Conservation (phyloP, 495 filamentous ascomycete species). For the Bombardia bombarda region DNA sequence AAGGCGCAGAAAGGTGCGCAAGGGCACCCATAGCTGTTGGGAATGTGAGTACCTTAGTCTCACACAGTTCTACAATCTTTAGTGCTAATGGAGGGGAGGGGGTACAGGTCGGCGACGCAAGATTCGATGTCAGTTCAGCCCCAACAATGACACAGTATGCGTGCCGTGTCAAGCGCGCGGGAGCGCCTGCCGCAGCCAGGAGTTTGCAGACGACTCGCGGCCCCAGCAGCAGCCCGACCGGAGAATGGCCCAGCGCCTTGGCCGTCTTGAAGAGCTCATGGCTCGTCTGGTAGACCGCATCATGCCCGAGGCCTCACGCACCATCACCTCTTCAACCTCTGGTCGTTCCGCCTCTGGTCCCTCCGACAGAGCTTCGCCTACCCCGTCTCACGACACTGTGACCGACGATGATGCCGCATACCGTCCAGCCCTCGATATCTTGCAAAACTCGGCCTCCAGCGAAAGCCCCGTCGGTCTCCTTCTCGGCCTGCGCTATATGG, state of each 20-base stretch:
- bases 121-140: constrained; percentile 35
- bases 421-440: constrained; percentile 7
- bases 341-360: background rate
- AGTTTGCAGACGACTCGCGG: constrained; percentile 34
- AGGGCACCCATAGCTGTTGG: constrained; percentile 49
- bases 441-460: constrained; percentile 6
- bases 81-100: too few species aligned
- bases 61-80: background rate
- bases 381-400: constrained; percentile 8
- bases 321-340: background rate
- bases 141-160: constrained; percentile 30
- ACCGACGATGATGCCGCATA: constrained; percentile 1
- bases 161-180: constrained; percentile 39
- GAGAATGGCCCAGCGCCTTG: constrained; percentile 36
- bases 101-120: constrained; percentile 39
- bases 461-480: constrained; percentile 16
- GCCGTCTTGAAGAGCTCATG: constrained; percentile 37
- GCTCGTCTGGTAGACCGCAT: constrained; percentile 37
- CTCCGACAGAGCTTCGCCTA: constrained; percentile 1
- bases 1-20: constrained; percentile 41
- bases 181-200: constrained; percentile 41
- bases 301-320: constrained; percentile 11
- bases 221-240: constrained; percentile 23
- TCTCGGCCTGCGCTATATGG: constrained; percentile 8
- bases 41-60: constrained; percentile 35